Base-by-base conservation (phyloP, 495 filamentous ascomycete genomes). In the Penicillium steckii region DNA sequence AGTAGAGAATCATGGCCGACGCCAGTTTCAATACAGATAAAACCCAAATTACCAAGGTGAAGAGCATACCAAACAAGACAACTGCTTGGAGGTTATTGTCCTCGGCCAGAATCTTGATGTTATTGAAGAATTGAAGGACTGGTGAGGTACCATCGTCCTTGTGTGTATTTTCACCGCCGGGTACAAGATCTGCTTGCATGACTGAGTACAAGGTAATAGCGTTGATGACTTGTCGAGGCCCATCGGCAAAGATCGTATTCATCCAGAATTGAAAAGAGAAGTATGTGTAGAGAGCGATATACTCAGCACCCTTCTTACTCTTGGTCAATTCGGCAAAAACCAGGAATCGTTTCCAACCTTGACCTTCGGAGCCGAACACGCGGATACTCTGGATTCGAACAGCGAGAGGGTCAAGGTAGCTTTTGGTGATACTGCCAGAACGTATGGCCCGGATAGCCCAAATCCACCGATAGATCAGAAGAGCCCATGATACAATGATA, bases 191-290 rank as follows among this genome's bases (percentile, higher is more conserved):
- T 42, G 86, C 77, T 24, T 81, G 70, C 63, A 85, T 80, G 43
- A 95, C 90, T 0, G 90, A 87, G 60, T 88, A 92, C 4, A 98
- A 77, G 0, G 91, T 95, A 52, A 97, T 70, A 15, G 83, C 89
- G 64, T 98, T 98, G 65, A 97, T 77, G 48, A 85, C 87, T 61
- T 95, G 89, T 52, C 94, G 87, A 12, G 94, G 94, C 1, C 91
- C 93, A 70, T 95, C 88, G 37, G 91, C 94, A 56, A 97, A 79
- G 44, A 96, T 71, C 24, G 91, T 84, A 43, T 90, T 87, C 64
- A 96, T 80, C 86, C 94, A 96, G 45, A 88, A 85, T 74, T 97
- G 87, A 66, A 97, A 97, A 15, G 87, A 87, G 69, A 97, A 98
- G 62, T 96, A 96, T 25, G 90, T 86, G 62, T 96, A 96, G 2